Conservation (phyloP, 371 early-diverging fungal genomes). For the Mortierella sp. region DNA sequence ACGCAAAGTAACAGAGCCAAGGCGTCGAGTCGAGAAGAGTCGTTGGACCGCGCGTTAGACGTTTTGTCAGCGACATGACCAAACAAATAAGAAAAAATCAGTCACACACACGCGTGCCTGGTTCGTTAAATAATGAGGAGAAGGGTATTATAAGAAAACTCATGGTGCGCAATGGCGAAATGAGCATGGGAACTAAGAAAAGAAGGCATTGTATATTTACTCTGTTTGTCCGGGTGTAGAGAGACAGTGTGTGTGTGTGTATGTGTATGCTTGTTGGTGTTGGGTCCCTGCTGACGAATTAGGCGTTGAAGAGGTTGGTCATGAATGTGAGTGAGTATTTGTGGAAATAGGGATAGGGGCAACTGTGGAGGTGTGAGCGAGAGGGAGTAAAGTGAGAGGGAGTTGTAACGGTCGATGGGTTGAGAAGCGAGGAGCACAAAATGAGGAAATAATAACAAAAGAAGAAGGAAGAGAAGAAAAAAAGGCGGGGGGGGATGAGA, state of each 20-base stretch:
- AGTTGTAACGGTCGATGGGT: conserved; percentile 6
- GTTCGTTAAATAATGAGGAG: neutral
- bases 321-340: neutral
- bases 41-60: neutral
- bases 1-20: neutral
- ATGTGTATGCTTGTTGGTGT: neutral
- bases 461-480: neutral
- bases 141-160: neutral
- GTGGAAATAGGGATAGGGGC: neutral
- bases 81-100: neutral
- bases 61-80: conserved; percentile 3
- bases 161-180: neutral
- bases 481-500: conserved; percentile 3
- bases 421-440: neutral
- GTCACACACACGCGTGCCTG: neutral
- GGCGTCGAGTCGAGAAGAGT: neutral
- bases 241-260: neutral
- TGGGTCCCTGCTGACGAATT: neutral
- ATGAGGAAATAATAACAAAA: neutral
- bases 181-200: neutral
- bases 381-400: neutral
- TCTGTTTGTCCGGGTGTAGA: neutral
- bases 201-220: neutral
- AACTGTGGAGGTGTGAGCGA: neutral
- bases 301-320: conserved; percentile 1